Base-by-base conservation (phyloP, 495 filamentous ascomycete species). In the Penicillium pulvis region DNA sequence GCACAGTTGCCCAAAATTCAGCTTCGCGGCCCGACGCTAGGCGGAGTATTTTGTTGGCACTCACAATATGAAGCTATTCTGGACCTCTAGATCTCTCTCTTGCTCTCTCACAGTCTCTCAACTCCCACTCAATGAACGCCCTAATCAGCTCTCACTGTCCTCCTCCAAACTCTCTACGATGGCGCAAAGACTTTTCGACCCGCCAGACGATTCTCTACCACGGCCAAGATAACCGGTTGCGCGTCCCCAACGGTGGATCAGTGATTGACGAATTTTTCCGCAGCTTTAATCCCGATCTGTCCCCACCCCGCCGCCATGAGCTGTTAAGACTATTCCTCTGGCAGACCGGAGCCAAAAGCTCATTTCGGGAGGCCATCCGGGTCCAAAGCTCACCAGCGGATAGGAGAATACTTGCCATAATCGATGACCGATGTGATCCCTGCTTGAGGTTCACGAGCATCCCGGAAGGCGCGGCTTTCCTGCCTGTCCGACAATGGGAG, bases 351-450 rank as follows among this genome's bases (percentile, higher is more conserved):
- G 53, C 58, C 2, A 20, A 3, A 36, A 19, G 41, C 16, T 61
- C 58, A 19, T 60, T 61, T 19, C 48, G 5, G n/a, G 58, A 60
- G 8, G 11, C 24, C 36, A 26, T 58, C 31, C 35, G 31, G 17
- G 46, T n/a, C 23, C 49, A 51, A 46, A 17, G n/a, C 28, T 23
- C 2, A 28, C 30, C 62, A 55, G 24, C n/a, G 24, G 28, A 51
- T 35, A 53, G 31, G 33, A 49, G 36, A n/a, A 4, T 46, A 9
- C 41, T 64, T 8, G 62, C 55, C 31, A 53, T 64, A 30, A 43
- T 64, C 5, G 62, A 64, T 42, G 62, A 64, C 43, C 36, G 62
- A 33, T 60, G 62, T 42, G 62, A 61, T 55, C 62, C 62, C 30
- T 64, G 53, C 28, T 53, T 58, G 47, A 33, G 54, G 33, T 49